phyloP scores from a whole-genome alignment of 2,329 filamentous ascomycete genomes.

The Penicillium psychrosexuale region DNA sequence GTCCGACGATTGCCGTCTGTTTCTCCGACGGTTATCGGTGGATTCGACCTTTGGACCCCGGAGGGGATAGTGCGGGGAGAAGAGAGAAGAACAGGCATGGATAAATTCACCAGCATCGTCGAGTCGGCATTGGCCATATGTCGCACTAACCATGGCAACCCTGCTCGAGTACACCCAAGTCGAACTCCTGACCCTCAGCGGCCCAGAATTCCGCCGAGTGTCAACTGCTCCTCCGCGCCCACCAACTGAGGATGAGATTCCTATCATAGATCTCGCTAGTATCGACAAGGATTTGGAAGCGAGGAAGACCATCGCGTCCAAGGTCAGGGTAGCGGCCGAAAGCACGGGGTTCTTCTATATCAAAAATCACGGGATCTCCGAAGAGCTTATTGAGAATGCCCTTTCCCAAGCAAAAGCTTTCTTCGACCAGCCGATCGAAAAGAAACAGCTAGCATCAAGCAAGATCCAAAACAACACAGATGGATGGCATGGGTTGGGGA shows the following conservation, averaged over 20 bases:
- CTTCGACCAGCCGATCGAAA: slow-evolving; percentile 47
- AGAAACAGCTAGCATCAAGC: slow-evolving; percentile 41
- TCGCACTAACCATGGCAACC: background rate
- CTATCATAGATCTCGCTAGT: slow-evolving; percentile 51
- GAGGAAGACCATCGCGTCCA: slow-evolving; percentile 41
- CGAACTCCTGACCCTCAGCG: slow-evolving; percentile 46
- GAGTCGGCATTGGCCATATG: background rate
- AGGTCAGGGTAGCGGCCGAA: slow-evolving; percentile 48
- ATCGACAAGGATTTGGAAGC: slow-evolving; percentile 38
- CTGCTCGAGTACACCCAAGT: slow-evolving; percentile 36
- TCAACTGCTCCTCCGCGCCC: slow-evolving; percentile 42
- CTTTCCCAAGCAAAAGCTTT: slow-evolving; percentile 34
- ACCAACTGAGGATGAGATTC: slow-evolving; percentile 49
- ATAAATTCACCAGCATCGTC: background rate
- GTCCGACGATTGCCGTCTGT: background rate
- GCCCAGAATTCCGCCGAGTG: slow-evolving; percentile 46
- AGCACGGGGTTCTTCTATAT: slow-evolving; percentile 58
- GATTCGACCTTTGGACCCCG: background rate
- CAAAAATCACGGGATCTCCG: slow-evolving; percentile 49
- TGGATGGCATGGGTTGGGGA: slow-evolving; percentile 43
- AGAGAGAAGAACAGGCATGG: background rate
- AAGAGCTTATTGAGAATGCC: slow-evolving; percentile 21
- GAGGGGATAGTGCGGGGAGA: background rate
- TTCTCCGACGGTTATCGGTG: slow-evolving; percentile 6
- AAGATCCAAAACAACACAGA: slow-evolving; percentile 46